Percentiles rank a stretch among this genome's conserved stretches.
phyloP scores from a whole-genome alignment of 352 stramenopile species.

The Phytopythium chamaehyphon region DNA sequence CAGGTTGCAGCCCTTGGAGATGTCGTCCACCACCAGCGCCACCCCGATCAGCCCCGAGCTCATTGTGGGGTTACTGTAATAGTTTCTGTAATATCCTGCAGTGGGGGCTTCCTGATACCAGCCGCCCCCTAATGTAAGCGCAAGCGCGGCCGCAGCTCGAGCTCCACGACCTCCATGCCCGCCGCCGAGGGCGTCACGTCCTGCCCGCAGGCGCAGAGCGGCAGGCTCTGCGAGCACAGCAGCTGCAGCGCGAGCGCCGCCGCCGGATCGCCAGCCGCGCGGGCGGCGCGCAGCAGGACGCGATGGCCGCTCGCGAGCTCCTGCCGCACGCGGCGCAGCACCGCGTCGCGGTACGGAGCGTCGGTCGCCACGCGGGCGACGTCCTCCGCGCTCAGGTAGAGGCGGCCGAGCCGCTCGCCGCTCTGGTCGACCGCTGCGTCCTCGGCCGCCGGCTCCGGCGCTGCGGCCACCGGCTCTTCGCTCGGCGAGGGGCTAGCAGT shows the following conservation, averaged over 20 bases:
- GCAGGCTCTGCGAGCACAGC: slow-evolving; percentile 45
- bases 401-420: not conserved
- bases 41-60: slow-evolving; percentile 47
- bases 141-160: not conserved
- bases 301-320: slow-evolving; percentile 24
- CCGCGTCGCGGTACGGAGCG: slow-evolving; percentile 15
- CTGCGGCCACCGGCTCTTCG: too few species aligned
- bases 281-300: slow-evolving; percentile 24
- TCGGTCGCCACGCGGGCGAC: slow-evolving; percentile 11
- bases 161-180: not conserved
- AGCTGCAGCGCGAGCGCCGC: slow-evolving; percentile 37
- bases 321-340: slow-evolving; percentile 31
- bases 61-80: not conserved
- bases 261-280: not conserved
- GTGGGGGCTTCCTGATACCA: too few species aligned
- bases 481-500: not conserved
- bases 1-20: slow-evolving; percentile 84
- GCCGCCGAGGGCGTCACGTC: slow-evolving; percentile 28
- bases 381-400: slow-evolving; percentile 8
- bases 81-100: too few species aligned
- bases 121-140: too few species aligned
- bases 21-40: slow-evolving; percentile 86
- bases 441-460: not conserved
- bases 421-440: not conserved
- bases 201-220: slow-evolving; percentile 40